Percentiles rank a stretch among this genome's conserved stretches.
phyloP scores from a whole-genome alignment of 2,329 filamentous ascomycete species.

The Neophaeococcomyces mojaviensis region DNA sequence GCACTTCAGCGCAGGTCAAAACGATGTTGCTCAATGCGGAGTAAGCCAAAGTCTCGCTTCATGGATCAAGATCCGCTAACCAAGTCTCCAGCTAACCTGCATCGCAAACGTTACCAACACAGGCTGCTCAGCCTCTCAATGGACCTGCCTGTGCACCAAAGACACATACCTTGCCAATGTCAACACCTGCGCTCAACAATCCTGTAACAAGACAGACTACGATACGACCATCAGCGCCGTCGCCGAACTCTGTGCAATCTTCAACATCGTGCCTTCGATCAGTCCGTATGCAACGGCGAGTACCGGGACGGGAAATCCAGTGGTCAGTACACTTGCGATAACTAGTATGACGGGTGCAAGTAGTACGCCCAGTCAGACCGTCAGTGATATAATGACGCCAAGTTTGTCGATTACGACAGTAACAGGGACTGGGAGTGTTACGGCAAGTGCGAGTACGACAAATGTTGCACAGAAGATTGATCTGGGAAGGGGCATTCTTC shows the following conservation, averaged over 20 bases:
- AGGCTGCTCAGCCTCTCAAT: constrained; percentile 17
- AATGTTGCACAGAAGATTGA: no score
- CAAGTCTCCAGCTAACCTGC: constrained; percentile 14
- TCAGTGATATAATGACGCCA: no score
- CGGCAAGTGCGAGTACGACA: no score
- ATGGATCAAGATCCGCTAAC: no score
- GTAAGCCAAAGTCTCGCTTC: constrained; percentile 8
- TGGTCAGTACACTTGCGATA: constrained; percentile 17
- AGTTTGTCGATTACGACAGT: no score
- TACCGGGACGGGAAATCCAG: constrained; percentile 11
- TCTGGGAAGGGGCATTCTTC: no score
- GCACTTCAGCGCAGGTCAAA: constrained; percentile 7
- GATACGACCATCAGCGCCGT: constrained; percentile 17
- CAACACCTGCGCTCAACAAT: constrained; percentile 16
- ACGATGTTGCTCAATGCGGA: constrained; percentile 17
- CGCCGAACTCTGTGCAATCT: constrained; percentile 19
- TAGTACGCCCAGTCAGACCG: no score
- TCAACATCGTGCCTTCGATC: constrained; percentile 15
- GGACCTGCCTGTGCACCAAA: constrained; percentile 21
- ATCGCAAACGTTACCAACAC: constrained; percentile 20
- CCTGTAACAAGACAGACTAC: constrained; percentile 18
- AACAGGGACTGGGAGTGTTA: no score
- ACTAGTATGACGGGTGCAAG: no score
- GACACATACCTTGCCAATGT: constrained; percentile 17
- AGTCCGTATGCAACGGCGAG: constrained; percentile 18